phyloP scores from a whole-genome alignment of 164 flowering plant species.

The Annona squamosa region DNA sequence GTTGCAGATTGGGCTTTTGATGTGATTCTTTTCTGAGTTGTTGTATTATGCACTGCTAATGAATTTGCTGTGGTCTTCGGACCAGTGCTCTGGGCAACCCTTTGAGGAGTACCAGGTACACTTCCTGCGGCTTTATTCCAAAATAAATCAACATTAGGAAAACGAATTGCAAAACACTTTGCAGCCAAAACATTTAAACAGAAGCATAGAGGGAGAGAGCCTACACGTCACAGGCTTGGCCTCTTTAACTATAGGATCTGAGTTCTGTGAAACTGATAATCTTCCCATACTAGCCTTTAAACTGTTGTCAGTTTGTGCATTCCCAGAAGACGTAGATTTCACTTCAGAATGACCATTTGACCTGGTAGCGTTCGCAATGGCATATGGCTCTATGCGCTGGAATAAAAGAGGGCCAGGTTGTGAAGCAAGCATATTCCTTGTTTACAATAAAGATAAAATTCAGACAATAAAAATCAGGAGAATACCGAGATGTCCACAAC shows the following conservation, averaged over 20 bases:
- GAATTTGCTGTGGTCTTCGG: constrained; percentile 36
- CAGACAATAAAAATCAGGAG: constrained; percentile 5
- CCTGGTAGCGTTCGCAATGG: constrained; percentile 30
- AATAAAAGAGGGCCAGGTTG: constrained; percentile 14
- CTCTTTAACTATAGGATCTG: constrained; percentile 62
- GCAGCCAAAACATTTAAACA: background rate
- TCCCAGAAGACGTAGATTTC: constrained; percentile 51
- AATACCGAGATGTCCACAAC: constrained; percentile 93
- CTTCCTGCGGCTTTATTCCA: constrained; percentile 50
- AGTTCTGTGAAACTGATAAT: constrained; percentile 53
- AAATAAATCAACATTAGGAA: constrained; percentile 6
- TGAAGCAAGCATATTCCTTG: no score
- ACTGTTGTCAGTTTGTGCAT: constrained; percentile 47
- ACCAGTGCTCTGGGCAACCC: constrained; percentile 34
- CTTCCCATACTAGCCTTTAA: constrained; percentile 56
- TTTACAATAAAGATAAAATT: background rate
- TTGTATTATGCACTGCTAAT: constrained; percentile 29
- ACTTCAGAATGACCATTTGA: constrained; percentile 46
- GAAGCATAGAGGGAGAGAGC: constrained; percentile 10
- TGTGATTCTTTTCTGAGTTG: constrained; percentile 44
- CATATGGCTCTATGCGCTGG: constrained; percentile 85
- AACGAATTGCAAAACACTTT: background rate
- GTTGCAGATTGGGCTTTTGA: constrained; percentile 41
- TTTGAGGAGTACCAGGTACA: constrained; percentile 80
- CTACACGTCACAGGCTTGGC: constrained; percentile 55